Evolutionary conservation across 345 rosid genomes (phyloP), one percentile per base, ranked within the genome.

Genomic region (Trapa bicornis): DNA sequence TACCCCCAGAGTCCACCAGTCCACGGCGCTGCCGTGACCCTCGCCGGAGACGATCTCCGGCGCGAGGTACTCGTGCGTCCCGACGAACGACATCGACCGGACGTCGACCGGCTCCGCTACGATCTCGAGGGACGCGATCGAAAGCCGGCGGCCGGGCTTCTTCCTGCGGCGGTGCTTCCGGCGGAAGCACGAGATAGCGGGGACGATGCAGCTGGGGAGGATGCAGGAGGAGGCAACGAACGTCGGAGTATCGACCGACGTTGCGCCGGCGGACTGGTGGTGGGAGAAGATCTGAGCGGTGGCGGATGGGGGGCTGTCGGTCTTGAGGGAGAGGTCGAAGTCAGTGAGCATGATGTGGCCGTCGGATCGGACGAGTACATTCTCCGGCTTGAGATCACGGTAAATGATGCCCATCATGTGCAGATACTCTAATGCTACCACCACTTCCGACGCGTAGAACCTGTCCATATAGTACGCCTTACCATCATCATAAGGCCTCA

Each of bases 261-360:
- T 47, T 36, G 5, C 68, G 32, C 0, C 13, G 29, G 5, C 41
- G 43, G 11, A 16, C 35, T 3, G 68, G n/a, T 74, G 77, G 52
- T 73, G 77, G 3, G 77, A 77, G 33, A 84, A 56, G 3, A 86
- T 65, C 60, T 82, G 86, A 22, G 83, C 85, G 15, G 37, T 58
- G 22, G 75, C 66, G 3, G 85, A 74, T 3, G 78, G 37, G 1
- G 81, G 72, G 11, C 16, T 61, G 12, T 86, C 83, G 43, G 78
- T 75, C 72, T 71, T 86, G n/a, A 86, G 65, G 6, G 91, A 86
- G 48, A 86, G 86, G 71, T 86, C 91, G 58, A 84, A 86, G 53
- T 86, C 91, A 2, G 91, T 86, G 41, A 86, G 81, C 91, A 86
- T 82, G 22, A 86, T 78, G 77, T 86, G 91, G 68, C 88, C 91